Conservation (phyloP, 352 stramenopile genomes). For the Hyaloperonospora brassicae region DNA sequence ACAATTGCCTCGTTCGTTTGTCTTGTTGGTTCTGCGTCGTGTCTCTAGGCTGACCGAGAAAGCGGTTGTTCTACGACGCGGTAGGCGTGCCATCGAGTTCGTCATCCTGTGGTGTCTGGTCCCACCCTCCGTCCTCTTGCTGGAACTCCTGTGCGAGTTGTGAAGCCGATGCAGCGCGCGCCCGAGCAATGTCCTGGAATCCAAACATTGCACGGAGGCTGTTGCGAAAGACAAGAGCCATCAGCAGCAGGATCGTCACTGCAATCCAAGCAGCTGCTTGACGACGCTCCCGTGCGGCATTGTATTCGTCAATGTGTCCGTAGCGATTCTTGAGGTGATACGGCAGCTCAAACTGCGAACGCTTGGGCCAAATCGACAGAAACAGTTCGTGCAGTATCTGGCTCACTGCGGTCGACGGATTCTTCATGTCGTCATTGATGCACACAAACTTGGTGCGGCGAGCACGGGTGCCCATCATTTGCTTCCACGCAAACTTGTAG, state of each 20-base stretch:
- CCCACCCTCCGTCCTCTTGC: constrained; percentile 2
- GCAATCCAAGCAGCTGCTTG: constrained; percentile 31
- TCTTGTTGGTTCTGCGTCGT: too few species aligned
- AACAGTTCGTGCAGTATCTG: constrained; percentile 90
- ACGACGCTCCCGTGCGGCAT: constrained; percentile 38
- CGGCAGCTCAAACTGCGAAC: constrained; percentile 88
- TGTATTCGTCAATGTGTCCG: constrained; percentile 76
- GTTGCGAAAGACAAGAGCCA: constrained; percentile 46
- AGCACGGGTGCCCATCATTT: constrained; percentile 89
- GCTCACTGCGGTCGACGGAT: constrained; percentile 66
- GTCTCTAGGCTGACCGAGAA: too few species aligned
- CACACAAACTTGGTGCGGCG: constrained; percentile 93
- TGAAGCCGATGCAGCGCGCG: constrained; percentile 52
- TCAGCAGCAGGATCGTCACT: constrained; percentile 29
- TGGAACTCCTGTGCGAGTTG: constrained; percentile 53
- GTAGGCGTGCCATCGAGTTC: background rate
- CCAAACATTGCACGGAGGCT: constrained; percentile 50
- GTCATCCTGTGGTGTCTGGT: too few species aligned
- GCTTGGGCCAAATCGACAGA: constrained; percentile 86
- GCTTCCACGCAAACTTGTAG: constrained; percentile 80
- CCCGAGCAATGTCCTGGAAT: constrained; percentile 60
- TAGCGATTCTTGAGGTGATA: constrained; percentile 83
- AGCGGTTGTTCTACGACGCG: constrained; percentile 2
- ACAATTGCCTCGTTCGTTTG: constrained; percentile 2
- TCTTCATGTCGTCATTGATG: constrained; percentile 94